These are phyloP conservation scores for Chlorella sp. DNA, from an alignment of 139 green algal genomes.

Conservation along the genomic window DNA sequence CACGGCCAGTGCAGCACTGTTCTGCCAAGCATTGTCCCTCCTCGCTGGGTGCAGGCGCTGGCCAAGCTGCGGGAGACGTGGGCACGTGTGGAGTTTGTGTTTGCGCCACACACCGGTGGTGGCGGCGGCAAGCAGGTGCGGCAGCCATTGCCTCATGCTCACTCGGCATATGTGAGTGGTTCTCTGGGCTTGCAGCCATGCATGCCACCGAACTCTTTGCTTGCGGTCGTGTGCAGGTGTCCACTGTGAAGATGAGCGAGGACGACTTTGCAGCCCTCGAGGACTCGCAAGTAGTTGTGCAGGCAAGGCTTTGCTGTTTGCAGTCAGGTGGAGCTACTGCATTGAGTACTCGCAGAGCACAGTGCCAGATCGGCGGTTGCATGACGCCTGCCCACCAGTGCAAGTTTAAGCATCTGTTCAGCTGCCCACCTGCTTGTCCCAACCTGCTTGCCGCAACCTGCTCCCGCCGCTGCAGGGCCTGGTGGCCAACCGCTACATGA, in stretches of 20 bases:
- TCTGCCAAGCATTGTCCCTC: neutral
- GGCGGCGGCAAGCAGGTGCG: neutral
- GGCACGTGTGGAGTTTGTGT: constrained; percentile 79
- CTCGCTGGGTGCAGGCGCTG: constrained; percentile 18
- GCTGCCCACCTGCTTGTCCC: neutral
- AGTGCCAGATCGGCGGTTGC: no score
- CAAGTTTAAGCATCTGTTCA: neutral
- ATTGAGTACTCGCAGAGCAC: no score
- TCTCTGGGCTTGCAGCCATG: no score
- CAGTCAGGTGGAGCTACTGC: neutral
- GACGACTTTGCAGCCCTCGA: constrained; percentile 89
- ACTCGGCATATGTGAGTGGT: no score
- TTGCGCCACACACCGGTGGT: constrained; percentile 76
- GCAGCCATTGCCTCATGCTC: no score
- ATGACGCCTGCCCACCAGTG: neutral
- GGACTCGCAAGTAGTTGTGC: constrained; percentile 88
- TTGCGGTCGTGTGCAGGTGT: constrained; percentile 40
- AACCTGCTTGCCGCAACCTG: neutral
- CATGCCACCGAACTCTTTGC: no score
- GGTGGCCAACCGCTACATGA: constrained; percentile 93
- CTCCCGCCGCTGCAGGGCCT: constrained; percentile 73
- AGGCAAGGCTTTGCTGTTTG: constrained; percentile 20
- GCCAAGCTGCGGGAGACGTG: constrained; percentile 75
- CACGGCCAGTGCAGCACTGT: neutral
- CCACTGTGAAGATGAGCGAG: constrained; percentile 85